phyloP scores from a whole-genome alignment of 495 filamentous ascomycete genomes.

The Penicillium roqueforti region DNA sequence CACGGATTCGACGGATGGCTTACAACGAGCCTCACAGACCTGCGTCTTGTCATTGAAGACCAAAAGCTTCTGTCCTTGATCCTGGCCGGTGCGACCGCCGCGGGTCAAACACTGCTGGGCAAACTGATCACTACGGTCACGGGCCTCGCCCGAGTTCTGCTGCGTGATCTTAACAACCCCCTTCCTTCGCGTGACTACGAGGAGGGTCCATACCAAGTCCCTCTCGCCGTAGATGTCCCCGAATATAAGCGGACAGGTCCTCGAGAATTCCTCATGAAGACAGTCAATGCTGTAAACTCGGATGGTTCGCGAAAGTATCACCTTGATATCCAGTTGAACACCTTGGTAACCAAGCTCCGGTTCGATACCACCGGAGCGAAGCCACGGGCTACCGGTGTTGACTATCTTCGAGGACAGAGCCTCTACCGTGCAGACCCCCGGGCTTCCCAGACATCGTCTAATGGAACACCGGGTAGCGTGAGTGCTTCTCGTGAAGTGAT shows the following conservation, averaged over 20 bases:
- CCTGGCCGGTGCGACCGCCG: slow-evolving; percentile 46
- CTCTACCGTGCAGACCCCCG: slow-evolving; percentile 58
- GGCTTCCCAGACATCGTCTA: slow-evolving; percentile 13
- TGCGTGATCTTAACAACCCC: slow-evolving; percentile 50
- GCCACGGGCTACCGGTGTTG: slow-evolving; percentile 59
- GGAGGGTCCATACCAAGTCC: slow-evolving; percentile 47
- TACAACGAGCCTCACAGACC: slow-evolving; percentile 44
- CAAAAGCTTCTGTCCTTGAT: slow-evolving; percentile 48
- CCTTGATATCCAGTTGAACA: slow-evolving; percentile 55
- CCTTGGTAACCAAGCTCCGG: slow-evolving; percentile 55
- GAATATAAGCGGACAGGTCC: slow-evolving; percentile 47
- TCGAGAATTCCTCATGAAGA: slow-evolving; percentile 50
- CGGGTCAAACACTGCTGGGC: slow-evolving; percentile 33
- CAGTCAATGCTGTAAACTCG: slow-evolving; percentile 44
- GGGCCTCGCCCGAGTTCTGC: slow-evolving; percentile 40
- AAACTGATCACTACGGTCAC: slow-evolving; percentile 36
- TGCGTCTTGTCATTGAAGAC: slow-evolving; percentile 47
- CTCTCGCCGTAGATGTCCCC: slow-evolving; percentile 40
- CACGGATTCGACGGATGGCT: slow-evolving; percentile 60
- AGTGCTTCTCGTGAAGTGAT: slow-evolving; percentile 58
- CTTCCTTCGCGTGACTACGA: slow-evolving; percentile 31
- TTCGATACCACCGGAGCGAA: slow-evolving; percentile 45
- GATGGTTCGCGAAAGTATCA: slow-evolving; percentile 55
- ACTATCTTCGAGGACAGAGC: slow-evolving; percentile 54
- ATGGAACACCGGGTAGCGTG: slow-evolving; percentile 43